Evolutionary conservation across 2,329 filamentous ascomycete species (phyloP), one percentile per base, ranked within the genome.

Genomic region (Hypoxylon sp.): DNA sequence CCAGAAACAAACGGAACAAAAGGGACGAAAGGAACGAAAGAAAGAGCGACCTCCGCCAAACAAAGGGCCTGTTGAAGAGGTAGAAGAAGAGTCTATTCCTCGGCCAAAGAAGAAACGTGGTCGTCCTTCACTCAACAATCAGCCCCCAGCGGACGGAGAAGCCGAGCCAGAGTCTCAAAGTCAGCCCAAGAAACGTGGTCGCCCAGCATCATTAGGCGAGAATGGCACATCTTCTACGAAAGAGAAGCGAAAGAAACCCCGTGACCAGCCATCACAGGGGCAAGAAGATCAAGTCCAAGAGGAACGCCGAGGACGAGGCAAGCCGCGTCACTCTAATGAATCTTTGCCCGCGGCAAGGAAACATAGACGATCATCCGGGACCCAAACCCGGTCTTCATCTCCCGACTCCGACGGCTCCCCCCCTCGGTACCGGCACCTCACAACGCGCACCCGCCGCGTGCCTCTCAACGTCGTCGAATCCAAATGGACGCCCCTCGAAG

Each of bases 381-480:
- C 35, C 8, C 68, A 72, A 37, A 35, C 62, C 33, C 72, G 70
- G 44, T 74, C 76, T 14, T 70, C 71, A 22, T 77, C 76, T 3
- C 65, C 76, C 1, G 74, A 76, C 19, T 75, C 76, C 1, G 72
- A 51, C 24, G 64, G 72, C 24, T 69, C 75, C 26, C 70, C 73
- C 6, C 37, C 56, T 1, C 72, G 82, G 68, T 88, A 86, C 76
- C 83, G 83, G 48, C 85, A 87, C 71, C 79, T 91, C 53, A 81
- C 83, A 5, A 78, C 86, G 13, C 82, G 82, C 31, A 85, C 82
- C 11, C 85, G 83, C 37, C 82, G 82, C 46, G 82, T 93, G 47
- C 87, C 89, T n/a, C 87, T 85, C 67, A 85, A 86, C 29, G 86
- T 84, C 39, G 91, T 97, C 64, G 85, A 91, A 46, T 81, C 90